phyloP scores from a whole-genome alignment of 106 monocot species.

The Apostasia shenzhenica region DNA sequence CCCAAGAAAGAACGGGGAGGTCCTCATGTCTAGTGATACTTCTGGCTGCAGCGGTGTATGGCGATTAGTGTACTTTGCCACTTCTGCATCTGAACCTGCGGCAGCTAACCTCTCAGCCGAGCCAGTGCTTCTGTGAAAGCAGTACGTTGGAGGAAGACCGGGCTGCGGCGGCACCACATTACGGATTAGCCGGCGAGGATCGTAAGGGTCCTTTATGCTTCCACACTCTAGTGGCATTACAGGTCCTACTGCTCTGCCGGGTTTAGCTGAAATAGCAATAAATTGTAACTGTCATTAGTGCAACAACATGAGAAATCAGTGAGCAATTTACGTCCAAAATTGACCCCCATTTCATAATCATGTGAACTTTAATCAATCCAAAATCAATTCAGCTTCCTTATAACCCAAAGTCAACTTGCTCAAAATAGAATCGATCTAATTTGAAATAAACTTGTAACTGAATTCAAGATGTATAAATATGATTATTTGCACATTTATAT shows the following conservation, averaged over 20 bases:
- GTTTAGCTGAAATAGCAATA: not conserved
- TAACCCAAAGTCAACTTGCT: too few species aligned
- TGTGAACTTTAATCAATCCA: too few species aligned
- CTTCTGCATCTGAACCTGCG: not conserved
- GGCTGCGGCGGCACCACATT: not conserved
- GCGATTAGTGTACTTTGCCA: not conserved
- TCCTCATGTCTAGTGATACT: not conserved
- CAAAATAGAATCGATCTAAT: too few species aligned
- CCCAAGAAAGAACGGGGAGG: not conserved
- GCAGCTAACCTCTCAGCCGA: not conserved
- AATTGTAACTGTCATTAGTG: not conserved
- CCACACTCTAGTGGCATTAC: not conserved
- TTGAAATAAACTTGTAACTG: too few species aligned
- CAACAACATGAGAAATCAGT: too few species aligned
- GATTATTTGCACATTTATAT: too few species aligned
- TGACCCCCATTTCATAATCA: too few species aligned
- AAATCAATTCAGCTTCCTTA: too few species aligned
- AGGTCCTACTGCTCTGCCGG: not conserved
- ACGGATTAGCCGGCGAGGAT: not conserved
- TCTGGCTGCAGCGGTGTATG: conserved; percentile 1
- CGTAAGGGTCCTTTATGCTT: not conserved
- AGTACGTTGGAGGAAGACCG: not conserved
- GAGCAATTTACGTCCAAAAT: too few species aligned
- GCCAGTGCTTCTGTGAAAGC: not conserved
- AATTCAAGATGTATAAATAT: too few species aligned